A percentile compares a stretch with the other conserved stretches of the same genome.
phyloP scores from a whole-genome alignment of 1,284 basidiomycete species.

The Ceratobasidium papillatum region DNA sequence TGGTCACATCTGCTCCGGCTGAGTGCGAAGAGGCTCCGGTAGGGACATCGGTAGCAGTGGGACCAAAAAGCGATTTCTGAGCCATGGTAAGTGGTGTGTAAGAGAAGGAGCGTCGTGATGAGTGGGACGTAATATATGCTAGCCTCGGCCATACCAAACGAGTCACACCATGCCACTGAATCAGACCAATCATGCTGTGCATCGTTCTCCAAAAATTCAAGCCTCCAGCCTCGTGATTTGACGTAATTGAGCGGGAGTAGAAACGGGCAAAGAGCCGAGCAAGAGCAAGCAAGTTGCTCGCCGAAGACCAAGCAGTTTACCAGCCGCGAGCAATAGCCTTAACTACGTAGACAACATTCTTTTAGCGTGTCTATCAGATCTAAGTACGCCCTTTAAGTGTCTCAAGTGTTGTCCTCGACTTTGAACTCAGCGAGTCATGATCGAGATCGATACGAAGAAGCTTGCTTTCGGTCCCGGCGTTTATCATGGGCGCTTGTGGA shows the following conservation, averaged over 20 bases:
- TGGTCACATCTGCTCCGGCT: conserved; percentile 9
- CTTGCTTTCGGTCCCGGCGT: conserved; percentile 5
- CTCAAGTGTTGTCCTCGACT: neutral
- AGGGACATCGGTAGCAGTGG: conserved; percentile 27
- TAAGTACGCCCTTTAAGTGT: neutral
- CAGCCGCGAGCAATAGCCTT: neutral
- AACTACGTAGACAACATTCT: too few relatives aligned
- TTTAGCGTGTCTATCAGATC: neutral
- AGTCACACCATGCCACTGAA: conserved; percentile 27
- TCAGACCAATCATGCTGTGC: conserved; percentile 37
- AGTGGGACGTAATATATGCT: conserved; percentile 15
- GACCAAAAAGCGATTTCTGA: conserved; percentile 34
- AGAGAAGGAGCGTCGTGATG: neutral
- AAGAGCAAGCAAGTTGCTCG: neutral
- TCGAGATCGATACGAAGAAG: neutral
- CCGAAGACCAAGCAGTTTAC: neutral
- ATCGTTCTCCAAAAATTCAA: neutral
- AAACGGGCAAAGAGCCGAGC: neutral
- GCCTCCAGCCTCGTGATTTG: conserved; percentile 8
- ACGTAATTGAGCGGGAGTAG: conserved; percentile 15
- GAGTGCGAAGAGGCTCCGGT: neutral
- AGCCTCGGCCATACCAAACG: conserved; percentile 2
- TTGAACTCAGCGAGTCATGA: conserved; percentile 7
- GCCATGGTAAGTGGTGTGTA: conserved; percentile 2
- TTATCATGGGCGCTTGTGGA: conserved; percentile 12